Conservation (phyloP, 306 rosid species). For the Lathyrus aphaca region DNA sequence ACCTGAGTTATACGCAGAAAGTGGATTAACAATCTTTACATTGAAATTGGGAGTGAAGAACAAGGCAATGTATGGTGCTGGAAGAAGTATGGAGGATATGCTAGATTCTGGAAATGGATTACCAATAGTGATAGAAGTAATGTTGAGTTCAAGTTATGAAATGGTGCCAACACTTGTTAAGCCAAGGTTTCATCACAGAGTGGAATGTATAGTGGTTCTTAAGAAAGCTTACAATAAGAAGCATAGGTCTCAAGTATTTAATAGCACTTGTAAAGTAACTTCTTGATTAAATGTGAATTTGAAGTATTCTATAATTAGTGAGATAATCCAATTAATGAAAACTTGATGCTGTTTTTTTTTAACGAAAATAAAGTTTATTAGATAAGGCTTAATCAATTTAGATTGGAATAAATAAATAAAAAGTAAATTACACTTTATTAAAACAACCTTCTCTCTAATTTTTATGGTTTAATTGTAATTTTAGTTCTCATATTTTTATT, state of each 20-base stretch:
- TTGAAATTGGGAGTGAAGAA: constrained; percentile 57
- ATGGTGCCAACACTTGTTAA: constrained; percentile 61
- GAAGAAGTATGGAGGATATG: constrained; percentile 83
- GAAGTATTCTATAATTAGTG: neutral
- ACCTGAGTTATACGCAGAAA: constrained; percentile 61
- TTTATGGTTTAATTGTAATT: no score
- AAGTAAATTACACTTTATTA: no score
- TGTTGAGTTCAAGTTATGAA: constrained; percentile 48
- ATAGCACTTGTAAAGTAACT: constrained; percentile 56
- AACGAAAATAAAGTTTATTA: no score
- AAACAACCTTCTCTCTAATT: no score
- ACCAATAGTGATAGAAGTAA: constrained; percentile 49
- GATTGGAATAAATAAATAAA: no score
- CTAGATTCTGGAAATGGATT: constrained; percentile 70
- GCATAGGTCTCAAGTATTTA: constrained; percentile 60
- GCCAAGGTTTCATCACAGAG: constrained; percentile 61
- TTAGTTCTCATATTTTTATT: no score
- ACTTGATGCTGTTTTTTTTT: no score
- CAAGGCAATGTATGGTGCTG: constrained; percentile 88
- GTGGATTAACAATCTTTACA: constrained; percentile 54
- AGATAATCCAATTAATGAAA: neutral
- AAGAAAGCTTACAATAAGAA: constrained; percentile 50
- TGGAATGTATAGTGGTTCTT: constrained; percentile 61
- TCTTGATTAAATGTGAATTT: constrained; percentile 29
- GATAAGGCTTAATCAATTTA: no score